phyloP scores from a whole-genome alignment of 352 stramenopile species.

The Globisporangium abappressorium region DNA sequence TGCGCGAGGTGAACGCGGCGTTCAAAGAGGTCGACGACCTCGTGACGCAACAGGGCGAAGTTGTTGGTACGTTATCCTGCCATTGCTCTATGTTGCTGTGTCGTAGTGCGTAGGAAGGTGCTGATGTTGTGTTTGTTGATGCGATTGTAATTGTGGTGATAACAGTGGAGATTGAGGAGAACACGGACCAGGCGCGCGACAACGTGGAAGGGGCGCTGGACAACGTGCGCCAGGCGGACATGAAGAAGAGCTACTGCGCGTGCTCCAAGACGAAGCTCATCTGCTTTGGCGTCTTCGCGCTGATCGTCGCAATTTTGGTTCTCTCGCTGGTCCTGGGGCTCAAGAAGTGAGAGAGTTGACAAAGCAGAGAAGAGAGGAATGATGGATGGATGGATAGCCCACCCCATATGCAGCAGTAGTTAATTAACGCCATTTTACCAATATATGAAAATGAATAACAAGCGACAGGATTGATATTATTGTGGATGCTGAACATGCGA shows the following conservation, averaged over 20 bases:
- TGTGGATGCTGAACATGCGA: too few species aligned
- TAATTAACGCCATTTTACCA: background rate
- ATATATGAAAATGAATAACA: background rate
- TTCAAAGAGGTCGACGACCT: slow-evolving; percentile 65
- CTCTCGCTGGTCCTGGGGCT: slow-evolving; percentile 41
- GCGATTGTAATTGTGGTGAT: slow-evolving; percentile 1
- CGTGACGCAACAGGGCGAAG: slow-evolving; percentile 62
- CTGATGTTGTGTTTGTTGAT: background rate
- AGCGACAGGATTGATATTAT: too few species aligned
- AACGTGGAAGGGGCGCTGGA: slow-evolving; percentile 46
- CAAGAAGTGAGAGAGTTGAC: slow-evolving; percentile 19
- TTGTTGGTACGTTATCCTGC: slow-evolving; percentile 51
- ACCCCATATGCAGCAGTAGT: background rate
- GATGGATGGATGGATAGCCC: background rate
- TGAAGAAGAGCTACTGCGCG: slow-evolving; percentile 45
- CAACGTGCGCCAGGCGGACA: slow-evolving; percentile 56
- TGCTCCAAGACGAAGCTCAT: slow-evolving; percentile 66
- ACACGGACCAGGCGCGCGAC: slow-evolving; percentile 44
- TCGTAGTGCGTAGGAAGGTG: background rate
- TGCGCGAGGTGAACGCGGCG: slow-evolving; percentile 62
- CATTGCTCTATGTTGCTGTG: background rate
- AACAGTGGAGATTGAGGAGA: slow-evolving; percentile 57
- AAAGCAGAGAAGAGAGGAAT: background rate
- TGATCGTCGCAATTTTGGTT: slow-evolving; percentile 47
- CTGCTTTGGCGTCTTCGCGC: slow-evolving; percentile 43